phyloP scores from a whole-genome alignment of 805 yeast genomes.

The Metschnikowia henanensis region DNA sequence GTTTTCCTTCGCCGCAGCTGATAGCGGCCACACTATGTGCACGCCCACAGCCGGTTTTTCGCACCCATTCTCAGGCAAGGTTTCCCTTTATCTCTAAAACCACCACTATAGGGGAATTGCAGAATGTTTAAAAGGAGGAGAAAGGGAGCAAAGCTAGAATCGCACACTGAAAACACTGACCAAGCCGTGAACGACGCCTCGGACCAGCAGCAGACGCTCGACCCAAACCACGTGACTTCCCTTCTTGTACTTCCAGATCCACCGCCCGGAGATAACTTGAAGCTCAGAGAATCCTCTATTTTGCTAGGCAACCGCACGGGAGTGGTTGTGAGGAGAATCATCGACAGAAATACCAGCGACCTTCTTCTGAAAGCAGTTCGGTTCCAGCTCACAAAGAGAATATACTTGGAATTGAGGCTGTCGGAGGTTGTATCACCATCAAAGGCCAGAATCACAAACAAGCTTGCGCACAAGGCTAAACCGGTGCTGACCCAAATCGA shows the following conservation, averaged over 20 bases:
- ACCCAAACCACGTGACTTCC: not conserved
- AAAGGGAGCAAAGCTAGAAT: not conserved
- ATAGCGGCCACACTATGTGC: not conserved
- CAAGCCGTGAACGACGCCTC: not conserved
- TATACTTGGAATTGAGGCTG: constrained; percentile 7
- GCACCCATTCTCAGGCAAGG: constrained; percentile 13
- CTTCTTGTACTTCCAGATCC: not conserved
- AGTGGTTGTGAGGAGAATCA: not conserved
- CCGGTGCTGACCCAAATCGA: not conserved
- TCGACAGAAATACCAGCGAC: not conserved
- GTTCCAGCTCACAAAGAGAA: constrained; percentile 2
- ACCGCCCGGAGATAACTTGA: not conserved
- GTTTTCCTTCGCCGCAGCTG: not conserved
- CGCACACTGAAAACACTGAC: not conserved
- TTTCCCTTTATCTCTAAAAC: constrained; percentile 5
- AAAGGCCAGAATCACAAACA: not conserved
- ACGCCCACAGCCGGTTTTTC: constrained; percentile 10
- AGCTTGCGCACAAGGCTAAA: not conserved
- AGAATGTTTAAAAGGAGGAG: constrained; percentile 7
- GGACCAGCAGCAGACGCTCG: not conserved
- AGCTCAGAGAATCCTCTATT: constrained; percentile 7
- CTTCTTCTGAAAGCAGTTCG: constrained; percentile 3
- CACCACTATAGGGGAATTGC: constrained; percentile 1
- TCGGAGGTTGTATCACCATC: not conserved
- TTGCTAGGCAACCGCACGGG: constrained; percentile 5